A percentile compares a stretch with the other conserved stretches of the same genome.
These are phyloP conservation scores for Trifolium repens DNA, from an alignment of 306 rosid species.

Conservation along the genomic window DNA sequence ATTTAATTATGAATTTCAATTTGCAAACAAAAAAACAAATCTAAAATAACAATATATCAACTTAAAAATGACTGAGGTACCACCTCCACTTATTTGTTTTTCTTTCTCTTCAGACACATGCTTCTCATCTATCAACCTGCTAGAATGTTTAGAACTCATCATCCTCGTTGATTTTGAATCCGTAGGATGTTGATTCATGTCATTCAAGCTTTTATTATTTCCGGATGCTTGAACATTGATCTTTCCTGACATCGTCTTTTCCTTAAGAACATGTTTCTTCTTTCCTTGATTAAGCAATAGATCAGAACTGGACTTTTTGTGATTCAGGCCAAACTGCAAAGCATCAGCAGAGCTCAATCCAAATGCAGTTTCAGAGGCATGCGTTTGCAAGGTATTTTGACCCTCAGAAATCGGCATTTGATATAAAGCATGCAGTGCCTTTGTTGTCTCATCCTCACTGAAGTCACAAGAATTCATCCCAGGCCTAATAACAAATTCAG, in stretches of 20 bases:
- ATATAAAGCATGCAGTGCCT: slow-evolving; percentile 57
- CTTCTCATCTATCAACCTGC: slow-evolving; percentile 49
- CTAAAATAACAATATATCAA: slow-evolving; percentile 18
- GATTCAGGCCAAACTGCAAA: slow-evolving; percentile 48
- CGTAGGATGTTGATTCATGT: slow-evolving; percentile 49
- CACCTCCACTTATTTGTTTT: slow-evolving; percentile 60
- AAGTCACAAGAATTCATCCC: slow-evolving; percentile 77
- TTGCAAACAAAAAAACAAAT: slow-evolving; percentile 31
- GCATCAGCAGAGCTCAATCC: slow-evolving; percentile 42
- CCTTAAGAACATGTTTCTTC: slow-evolving; percentile 55
- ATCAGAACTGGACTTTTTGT: slow-evolving; percentile 44
- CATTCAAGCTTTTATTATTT: slow-evolving; percentile 53
- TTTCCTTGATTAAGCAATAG: slow-evolving; percentile 50
- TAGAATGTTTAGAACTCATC: slow-evolving; percentile 44
- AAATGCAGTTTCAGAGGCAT: slow-evolving; percentile 50
- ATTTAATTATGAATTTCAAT: slow-evolving; percentile 26
- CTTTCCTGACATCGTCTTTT: slow-evolving; percentile 49
- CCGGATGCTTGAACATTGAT: slow-evolving; percentile 48
- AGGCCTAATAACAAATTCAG: slow-evolving; percentile 61
- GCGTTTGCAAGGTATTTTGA: slow-evolving; percentile 49
- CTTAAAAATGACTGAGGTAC: slow-evolving; percentile 46
- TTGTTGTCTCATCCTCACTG: slow-evolving; percentile 74
- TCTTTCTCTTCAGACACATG: slow-evolving; percentile 53
- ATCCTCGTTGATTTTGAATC: slow-evolving; percentile 53
- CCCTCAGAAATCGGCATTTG: slow-evolving; percentile 59